Conservation (phyloP, 2,329 filamentous ascomycete species). For the Ascochyta fabae region DNA sequence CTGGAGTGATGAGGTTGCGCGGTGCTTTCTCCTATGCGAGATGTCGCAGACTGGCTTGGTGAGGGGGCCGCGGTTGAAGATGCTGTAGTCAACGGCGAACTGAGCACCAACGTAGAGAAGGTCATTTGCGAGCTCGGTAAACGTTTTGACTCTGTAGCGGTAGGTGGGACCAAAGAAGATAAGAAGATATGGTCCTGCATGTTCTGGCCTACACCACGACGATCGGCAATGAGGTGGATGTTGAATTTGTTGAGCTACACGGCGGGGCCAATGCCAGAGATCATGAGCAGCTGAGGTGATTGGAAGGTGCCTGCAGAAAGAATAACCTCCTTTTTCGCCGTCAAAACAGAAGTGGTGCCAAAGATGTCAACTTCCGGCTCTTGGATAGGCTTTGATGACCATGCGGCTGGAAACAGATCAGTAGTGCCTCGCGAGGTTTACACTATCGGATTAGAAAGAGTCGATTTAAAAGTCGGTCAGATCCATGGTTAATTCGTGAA, state of each 20-base stretch:
- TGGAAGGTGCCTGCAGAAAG: constrained; percentile 54
- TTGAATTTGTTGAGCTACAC: constrained; percentile 20
- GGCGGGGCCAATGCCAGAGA: constrained; percentile 47
- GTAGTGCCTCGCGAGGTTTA: no score
- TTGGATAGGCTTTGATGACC: no score
- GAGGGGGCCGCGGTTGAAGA: constrained; percentile 22
- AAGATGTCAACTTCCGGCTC: no score
- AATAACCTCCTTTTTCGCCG: constrained; percentile 52
- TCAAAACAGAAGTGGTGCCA: not conserved
- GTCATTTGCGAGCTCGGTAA: constrained; percentile 24
- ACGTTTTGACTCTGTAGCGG: constrained; percentile 25
- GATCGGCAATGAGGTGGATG: constrained; percentile 31
- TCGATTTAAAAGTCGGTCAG: no score
- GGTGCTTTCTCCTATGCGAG: constrained; percentile 36
- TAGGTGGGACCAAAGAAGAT: constrained; percentile 24
- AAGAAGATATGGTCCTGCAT: constrained; percentile 24
- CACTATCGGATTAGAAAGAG: no score
- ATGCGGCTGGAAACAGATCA: no score
- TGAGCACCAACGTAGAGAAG: constrained; percentile 23
- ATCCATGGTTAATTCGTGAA: no score
- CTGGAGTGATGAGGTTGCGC: constrained; percentile 17
- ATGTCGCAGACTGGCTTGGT: constrained; percentile 29
- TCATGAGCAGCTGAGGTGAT: constrained; percentile 50
- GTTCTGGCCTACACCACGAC: constrained; percentile 37
- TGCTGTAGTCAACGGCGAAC: constrained; percentile 16